Base-by-base conservation (phyloP, 1,139 yeast species). In the Debaryomycetaceae sp. region DNA sequence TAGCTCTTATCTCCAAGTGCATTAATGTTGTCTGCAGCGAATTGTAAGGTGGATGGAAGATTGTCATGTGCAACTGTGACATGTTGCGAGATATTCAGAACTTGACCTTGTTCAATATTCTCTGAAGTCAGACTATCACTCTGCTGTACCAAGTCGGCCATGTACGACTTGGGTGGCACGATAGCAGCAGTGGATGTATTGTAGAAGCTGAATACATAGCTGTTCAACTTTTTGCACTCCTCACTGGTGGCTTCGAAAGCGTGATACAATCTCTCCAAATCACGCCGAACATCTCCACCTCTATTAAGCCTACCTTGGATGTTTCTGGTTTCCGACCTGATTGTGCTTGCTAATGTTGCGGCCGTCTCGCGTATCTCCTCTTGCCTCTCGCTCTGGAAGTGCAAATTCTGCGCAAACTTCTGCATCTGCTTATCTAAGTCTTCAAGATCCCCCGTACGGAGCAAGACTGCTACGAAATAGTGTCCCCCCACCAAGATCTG, bases 261-360 rank as follows among this genome's bases (percentile, higher is more conserved):
- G 5, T 42, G 45, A 36, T 43, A 48, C 24, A 54, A 40, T 22
- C 20, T 33, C n/a, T 53, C 59, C 14, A 48, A 29, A n/a, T 53
- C 54, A 29, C 47, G 38, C 34, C 45, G 38, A 14, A 54, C 47
- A 45, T 57, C 58, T 2, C 60, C 62, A 6, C 57, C 57, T 43
- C 48, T 51, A 41, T 49, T 53, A 13, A 58, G 43, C 41, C 60
- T 40, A 1, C 55, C 56, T 31, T 49, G 49, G 6, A 55, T 29
- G 27, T 50, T 49, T 27, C 46, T 51, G 5, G 47, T 36, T 3
- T 50, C 50, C 13, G 49, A 44, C 6, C 49, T 52, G 11, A 43
- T 37, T 7, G 39, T 29, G 1, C 24, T 29, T n/a, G 11, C 36
- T 3, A 46, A 29, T 2, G 43, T 34, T 5, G 46, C 23, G 14